Conservation (phyloP, 2,329 filamentous ascomycete genomes). For the Phialophora expanda region DNA sequence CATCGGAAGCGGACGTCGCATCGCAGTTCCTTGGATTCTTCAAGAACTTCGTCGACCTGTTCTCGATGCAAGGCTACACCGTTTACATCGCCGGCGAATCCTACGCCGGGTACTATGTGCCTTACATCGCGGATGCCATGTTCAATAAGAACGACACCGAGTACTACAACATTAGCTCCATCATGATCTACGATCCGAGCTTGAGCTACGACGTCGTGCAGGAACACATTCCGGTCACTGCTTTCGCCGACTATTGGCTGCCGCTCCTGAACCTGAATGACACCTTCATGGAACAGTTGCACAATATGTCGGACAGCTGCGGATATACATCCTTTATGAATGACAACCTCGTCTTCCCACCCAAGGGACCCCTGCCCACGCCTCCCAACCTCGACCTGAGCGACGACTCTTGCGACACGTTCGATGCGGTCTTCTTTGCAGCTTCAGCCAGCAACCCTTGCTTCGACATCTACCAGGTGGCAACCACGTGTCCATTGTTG, state of each 20-base stretch:
- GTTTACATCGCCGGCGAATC: conserved; percentile 68
- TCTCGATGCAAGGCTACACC: conserved; percentile 69
- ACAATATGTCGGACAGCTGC: conserved; percentile 51
- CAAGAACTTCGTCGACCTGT: conserved; percentile 76
- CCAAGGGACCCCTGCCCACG: conserved; percentile 63
- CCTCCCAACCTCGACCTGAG: conserved; percentile 54
- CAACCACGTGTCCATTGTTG: conserved; percentile 70
- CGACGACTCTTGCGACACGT: conserved; percentile 63
- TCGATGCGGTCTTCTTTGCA: conserved; percentile 61
- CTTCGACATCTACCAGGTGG: conserved; percentile 77
- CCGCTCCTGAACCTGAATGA: conserved; percentile 55
- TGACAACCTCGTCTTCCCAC: conserved; percentile 69
- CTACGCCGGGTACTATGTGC: conserved; percentile 66
- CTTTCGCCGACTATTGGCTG: conserved; percentile 50
- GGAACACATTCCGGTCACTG: conserved; percentile 52
- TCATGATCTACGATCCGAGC: conserved; percentile 75
- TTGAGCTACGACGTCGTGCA: conserved; percentile 61
- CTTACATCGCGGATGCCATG: conserved; percentile 76
- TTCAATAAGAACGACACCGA: conserved; percentile 68
- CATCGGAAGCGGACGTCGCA: conserved; percentile 69
- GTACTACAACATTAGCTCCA: conserved; percentile 71
- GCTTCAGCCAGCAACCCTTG: conserved; percentile 71
- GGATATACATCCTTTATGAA: conserved; percentile 54
- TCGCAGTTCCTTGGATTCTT: conserved; percentile 78
- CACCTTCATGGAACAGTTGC: conserved; percentile 50